Percentiles rank a stretch among this genome's conserved stretches.
Conservation (phyloP, 2,329 filamentous ascomycete genomes). For the Fusarium sp. region DNA sequence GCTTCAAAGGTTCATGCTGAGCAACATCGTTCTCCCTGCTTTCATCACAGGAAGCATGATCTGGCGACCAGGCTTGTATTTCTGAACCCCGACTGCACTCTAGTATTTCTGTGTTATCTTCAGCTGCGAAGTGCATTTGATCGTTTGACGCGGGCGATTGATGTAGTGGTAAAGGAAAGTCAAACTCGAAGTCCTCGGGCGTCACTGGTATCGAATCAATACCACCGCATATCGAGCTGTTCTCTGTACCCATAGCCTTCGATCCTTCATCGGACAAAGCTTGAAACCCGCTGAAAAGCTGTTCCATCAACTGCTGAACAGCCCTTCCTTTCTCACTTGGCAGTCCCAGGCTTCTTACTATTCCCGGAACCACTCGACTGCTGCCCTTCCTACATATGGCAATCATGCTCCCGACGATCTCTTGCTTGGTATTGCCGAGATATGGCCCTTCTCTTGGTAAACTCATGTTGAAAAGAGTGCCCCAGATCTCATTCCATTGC, state of each 20-base stretch:
- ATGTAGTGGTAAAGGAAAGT: background rate
- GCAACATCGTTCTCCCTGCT: background rate
- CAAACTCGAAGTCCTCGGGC: background rate
- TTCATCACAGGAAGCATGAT: rapidly evolving
- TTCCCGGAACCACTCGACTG: background rate
- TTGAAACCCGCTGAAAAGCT: background rate
- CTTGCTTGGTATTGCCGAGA: background rate
- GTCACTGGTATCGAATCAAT: background rate
- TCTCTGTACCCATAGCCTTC: rapidly evolving
- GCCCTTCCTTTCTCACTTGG: rapidly evolving
- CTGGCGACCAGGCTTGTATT: rapidly evolving
- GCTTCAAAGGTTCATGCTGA: too few species aligned
- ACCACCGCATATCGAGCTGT: rapidly evolving
- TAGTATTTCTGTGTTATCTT: rapidly evolving
- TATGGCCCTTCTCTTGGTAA: background rate
- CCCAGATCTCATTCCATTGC: background rate
- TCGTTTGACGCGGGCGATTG: rapidly evolving
- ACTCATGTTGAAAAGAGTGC: rapidly evolving
- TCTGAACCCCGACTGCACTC: background rate
- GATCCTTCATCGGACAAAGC: rapidly evolving
- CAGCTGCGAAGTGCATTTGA: rapidly evolving
- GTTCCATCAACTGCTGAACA: background rate
- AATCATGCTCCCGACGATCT: background rate
- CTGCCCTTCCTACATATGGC: background rate
- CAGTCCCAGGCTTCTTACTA: background rate